phyloP scores from a whole-genome alignment of 441 rosid species.

The Gossypium aridum region DNA sequence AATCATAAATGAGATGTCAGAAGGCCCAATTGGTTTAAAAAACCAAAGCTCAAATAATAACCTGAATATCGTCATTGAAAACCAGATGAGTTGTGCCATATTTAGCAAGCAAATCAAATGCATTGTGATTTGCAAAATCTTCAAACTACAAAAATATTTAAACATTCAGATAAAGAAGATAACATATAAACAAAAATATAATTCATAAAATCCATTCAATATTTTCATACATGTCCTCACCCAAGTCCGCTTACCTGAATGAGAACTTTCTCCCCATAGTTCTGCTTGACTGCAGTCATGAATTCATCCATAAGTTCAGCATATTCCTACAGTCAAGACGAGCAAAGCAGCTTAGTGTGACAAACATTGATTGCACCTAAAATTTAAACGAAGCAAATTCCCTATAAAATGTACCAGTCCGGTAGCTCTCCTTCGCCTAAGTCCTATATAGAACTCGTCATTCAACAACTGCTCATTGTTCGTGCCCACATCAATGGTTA shows the following conservation, averaged over 20 bases:
- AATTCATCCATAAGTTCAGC: conserved; percentile 65
- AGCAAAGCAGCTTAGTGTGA: conserved; percentile 12
- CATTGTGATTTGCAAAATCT: conserved; percentile 90
- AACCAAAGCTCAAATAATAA: conserved; percentile 13
- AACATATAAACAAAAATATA: neutral
- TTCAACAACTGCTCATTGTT: conserved; percentile 69
- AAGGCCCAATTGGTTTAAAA: neutral
- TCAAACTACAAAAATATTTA: conserved; percentile 48
- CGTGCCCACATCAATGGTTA: conserved; percentile 89
- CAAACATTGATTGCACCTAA: neutral
- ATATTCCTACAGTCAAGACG: conserved; percentile 48
- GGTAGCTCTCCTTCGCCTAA: conserved; percentile 72
- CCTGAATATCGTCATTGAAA: conserved; percentile 91
- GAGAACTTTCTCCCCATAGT: conserved; percentile 76
- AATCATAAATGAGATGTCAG: neutral
- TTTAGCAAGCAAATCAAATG: conserved; percentile 61
- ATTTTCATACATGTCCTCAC: neutral
- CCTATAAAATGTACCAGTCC: conserved; percentile 43
- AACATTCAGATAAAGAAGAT: neutral
- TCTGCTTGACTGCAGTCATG: conserved; percentile 78
- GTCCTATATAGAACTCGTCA: conserved; percentile 86
- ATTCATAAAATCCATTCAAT: neutral
- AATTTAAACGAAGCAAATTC: neutral
- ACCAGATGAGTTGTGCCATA: conserved; percentile 74
- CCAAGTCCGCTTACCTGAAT: conserved; percentile 40